Evolutionary conservation across 306 rosid genomes (phyloP), one percentile per base, ranked within the genome.

Genomic region (Lathyrus sativus): DNA sequence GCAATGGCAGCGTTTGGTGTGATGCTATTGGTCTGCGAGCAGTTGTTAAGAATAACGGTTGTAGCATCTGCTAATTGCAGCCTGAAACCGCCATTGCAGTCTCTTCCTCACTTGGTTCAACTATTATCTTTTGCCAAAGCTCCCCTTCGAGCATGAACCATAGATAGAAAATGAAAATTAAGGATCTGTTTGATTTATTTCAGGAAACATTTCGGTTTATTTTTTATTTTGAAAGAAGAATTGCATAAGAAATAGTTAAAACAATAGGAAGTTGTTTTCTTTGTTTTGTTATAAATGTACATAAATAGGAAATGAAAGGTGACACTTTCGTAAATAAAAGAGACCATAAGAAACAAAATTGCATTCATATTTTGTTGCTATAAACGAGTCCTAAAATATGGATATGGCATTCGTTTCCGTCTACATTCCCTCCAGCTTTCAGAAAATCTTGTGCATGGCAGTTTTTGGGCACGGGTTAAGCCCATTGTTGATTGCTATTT

Each of bases 401-500:
- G 65, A 71, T 35, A 31, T 18, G n/a, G 9, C 5, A 4, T 70
- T 24, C 44, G 56, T 26, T 49, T 63, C 31, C 38, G 43, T 70
- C 55, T 70, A 4, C 33, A 70, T 63, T 41, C 24, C 15, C 14
- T 43, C 13, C 4, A 62, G 65, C 18, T 45, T 45, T 9, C 56
- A 50, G 5, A 64, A 56, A 44, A 12, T 54, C 72, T 15, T 37
- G 60, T 62, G 67, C 50, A n/a, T 41, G 65, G 17, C 43, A 14
- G 42, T 62, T 69, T 19, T 4, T 54, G 28, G 51, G n/a, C 51
- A 70, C n/a, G 6, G 33, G 59, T 62, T 51, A 41, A 39, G 54
- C 51, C 43, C 22, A 45, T 46, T 12, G 43, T 61, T 68, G 57
- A n/a, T 69, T 68, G 24, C 29, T 43, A 28, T 50, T 49, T 60